These are phyloP conservation scores for Boletus bicolor DNA, from an alignment of 768 basidiomycete species.

Conservation along the genomic window DNA sequence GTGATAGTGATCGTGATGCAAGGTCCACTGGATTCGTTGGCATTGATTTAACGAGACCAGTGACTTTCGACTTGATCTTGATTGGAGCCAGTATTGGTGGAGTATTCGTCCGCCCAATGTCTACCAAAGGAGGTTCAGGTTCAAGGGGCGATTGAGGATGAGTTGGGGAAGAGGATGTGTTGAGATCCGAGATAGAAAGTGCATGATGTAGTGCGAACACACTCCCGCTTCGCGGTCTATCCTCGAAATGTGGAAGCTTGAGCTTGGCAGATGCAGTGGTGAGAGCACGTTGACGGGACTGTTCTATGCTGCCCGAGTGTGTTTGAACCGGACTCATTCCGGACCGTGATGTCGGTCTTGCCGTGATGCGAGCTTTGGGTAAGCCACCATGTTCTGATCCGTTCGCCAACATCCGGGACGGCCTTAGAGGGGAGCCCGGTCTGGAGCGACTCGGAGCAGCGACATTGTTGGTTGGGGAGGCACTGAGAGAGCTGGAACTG, in stretches of 20 bases:
- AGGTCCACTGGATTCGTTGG: constrained; percentile 21
- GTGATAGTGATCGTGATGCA: constrained; percentile 39
- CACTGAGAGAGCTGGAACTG: constrained; percentile 21
- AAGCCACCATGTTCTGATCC: constrained; percentile 25
- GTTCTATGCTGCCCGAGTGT: constrained; percentile 16
- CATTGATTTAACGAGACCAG: constrained; percentile 41
- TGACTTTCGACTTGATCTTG: constrained; percentile 63
- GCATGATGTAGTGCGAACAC: constrained; percentile 25
- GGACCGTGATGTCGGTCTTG: constrained; percentile 32
- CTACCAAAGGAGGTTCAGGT: constrained; percentile 11
- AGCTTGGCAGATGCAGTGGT: constrained; percentile 24
- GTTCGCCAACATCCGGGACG: constrained; percentile 35
- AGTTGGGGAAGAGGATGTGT: constrained; percentile 12
- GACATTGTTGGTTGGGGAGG: constrained; percentile 23
- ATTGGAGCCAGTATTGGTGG: constrained; percentile 23
- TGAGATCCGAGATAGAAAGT: constrained; percentile 24
- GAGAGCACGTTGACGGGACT: constrained; percentile 30
- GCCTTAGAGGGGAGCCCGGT: constrained; percentile 38
- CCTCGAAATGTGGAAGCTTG: constrained; percentile 30
- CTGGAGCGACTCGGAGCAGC: constrained; percentile 42
- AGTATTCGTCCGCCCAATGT: constrained; percentile 12
- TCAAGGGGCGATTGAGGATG: constrained; percentile 16
- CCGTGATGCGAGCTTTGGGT: constrained; percentile 24
- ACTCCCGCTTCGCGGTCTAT: constrained; percentile 32
- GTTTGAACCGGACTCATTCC: constrained; percentile 1